phyloP scores from a whole-genome alignment of 2,329 filamentous ascomycete species.

The Botrytis hyacinthi region DNA sequence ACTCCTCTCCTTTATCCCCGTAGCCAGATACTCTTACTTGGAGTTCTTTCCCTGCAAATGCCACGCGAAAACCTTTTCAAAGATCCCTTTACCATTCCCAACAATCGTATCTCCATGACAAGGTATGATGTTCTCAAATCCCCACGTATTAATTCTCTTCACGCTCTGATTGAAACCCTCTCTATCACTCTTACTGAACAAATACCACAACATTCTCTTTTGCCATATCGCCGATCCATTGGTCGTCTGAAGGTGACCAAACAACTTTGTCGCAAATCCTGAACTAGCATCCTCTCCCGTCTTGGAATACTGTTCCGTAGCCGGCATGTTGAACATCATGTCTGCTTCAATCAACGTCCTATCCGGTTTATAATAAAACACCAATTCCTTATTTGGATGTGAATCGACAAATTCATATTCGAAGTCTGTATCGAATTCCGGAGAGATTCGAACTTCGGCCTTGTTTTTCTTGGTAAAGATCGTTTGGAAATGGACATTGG shows the following conservation, averaged over 20 bases:
- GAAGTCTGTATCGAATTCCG: constrained; percentile 85
- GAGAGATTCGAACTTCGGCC: constrained; percentile 54
- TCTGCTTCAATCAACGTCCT: constrained; percentile 84
- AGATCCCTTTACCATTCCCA: constrained; percentile 67
- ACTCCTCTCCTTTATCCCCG: not conserved
- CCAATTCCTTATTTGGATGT: constrained; percentile 81
- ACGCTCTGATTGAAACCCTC: constrained; percentile 68
- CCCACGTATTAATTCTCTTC: constrained; percentile 70
- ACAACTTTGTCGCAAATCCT: constrained; percentile 59
- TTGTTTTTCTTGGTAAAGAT: constrained; percentile 62
- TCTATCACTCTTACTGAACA: constrained; percentile 58
- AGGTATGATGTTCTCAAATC: constrained; percentile 81
- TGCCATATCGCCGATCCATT: constrained; percentile 65
- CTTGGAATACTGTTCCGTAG: constrained; percentile 76
- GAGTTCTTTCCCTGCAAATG: constrained; percentile 55
- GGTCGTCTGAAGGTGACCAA: constrained; percentile 58
- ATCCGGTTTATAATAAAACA: constrained; percentile 79
- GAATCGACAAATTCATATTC: constrained; percentile 79
- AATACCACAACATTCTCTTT: constrained; percentile 82
- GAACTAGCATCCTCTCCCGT: constrained; percentile 52
- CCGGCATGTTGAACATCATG: constrained; percentile 86
- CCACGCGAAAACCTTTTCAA: constrained; percentile 79
- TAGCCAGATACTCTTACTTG: not conserved
- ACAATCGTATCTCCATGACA: constrained; percentile 93
- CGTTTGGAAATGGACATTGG: constrained; percentile 55